A percentile compares a stretch with the other conserved stretches of the same genome.
Evolutionary conservation across 176 grass and related monocot genomes (phyloP).

Genomic region (Phoenix roebelenii): DNA sequence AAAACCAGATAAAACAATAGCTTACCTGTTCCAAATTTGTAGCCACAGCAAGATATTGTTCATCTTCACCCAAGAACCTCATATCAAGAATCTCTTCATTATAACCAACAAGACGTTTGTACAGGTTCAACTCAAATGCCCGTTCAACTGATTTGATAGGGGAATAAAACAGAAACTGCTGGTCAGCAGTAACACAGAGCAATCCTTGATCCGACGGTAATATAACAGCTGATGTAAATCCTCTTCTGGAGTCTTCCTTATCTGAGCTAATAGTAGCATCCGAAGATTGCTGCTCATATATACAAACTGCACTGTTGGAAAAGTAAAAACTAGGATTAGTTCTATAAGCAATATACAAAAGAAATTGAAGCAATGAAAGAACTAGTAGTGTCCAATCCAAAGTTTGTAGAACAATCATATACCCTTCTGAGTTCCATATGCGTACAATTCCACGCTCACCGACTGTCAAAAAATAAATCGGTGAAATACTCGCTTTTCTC

Average conservation of each 20-base stretch:
- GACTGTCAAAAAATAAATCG: slow-evolving; percentile 71
- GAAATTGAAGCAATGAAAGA: background rate
- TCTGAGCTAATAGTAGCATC: slow-evolving; percentile 59
- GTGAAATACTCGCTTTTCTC: slow-evolving; percentile 16
- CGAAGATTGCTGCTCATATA: slow-evolving; percentile 70
- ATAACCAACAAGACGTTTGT: slow-evolving; percentile 74
- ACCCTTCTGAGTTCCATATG: slow-evolving; percentile 86
- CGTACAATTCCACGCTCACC: slow-evolving; percentile 75
- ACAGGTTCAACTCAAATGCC: slow-evolving; percentile 48
- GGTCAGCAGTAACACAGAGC: slow-evolving; percentile 80
- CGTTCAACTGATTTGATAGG: slow-evolving; percentile 38
- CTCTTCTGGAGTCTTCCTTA: slow-evolving; percentile 73
- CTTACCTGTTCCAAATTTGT: slow-evolving; percentile 91
- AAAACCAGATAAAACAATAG: background rate
- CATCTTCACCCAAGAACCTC: slow-evolving; percentile 77
- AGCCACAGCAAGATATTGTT: slow-evolving; percentile 81
- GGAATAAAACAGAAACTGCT: slow-evolving; percentile 82
- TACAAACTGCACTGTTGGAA: slow-evolving; percentile 48
- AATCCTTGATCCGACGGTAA: slow-evolving; percentile 56
- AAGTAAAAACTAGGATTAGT: slow-evolving; percentile 21
- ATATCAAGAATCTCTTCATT: slow-evolving; percentile 97
- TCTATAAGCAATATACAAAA: slow-evolving; percentile 7
- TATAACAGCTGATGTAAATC: slow-evolving; percentile 68
- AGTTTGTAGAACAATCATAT: background rate
- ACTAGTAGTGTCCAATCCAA: slow-evolving; percentile 4